Evolutionary conservation across 2,329 filamentous ascomycete species (phyloP), one percentile per base, ranked within the genome.

Genomic region (Saccharata proteae): DNA sequence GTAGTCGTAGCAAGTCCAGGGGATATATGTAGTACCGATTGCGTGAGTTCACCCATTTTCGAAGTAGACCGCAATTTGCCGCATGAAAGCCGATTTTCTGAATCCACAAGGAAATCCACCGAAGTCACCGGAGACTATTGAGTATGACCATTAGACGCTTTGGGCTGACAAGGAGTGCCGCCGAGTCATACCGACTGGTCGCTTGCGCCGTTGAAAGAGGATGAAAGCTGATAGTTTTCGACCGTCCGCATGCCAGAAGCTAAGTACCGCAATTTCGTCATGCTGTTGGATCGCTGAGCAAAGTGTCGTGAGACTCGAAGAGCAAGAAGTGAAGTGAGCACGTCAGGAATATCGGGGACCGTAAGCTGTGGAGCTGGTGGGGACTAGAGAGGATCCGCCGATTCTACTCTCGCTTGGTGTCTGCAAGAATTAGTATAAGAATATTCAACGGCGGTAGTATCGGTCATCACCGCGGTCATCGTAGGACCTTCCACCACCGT

Each of bases 381-480:
- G 30, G 27, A 26, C 27, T 22, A 32, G 22, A 29, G 32, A 35
- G 26, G 29, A 30, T 21, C 32, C 17, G 20, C 21, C 21, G 29
- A 12, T 31, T 25, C 27, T 35, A 35, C 33, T 35, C 33, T 28
- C 33, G 33, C 39, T 54, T 49, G 39, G 51, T 46, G 45, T 55
- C 53, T 57, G 41, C 32, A 30, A 42, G 30, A 34, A 27, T 35
- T 22, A 35, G 33, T 34, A 22, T 27, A 22, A 38, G 26, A 32
- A 36, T 37, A 38, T 28, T 46, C 51, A 55, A 39, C 49, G 43
- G 40, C 59, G 57, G 54, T 58, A 53, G 44, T 65, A 62, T 40
- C 55, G 63, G 62, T 50, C 57, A 48, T 55, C 55, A 46, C 51
- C 55, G 43, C 48, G 43, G 35, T 47, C 45, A 16, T 58, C 55